Evolutionary conservation across 352 stramenopile species (phyloP).

Genomic region (Labyrinthula sp.): DNA sequence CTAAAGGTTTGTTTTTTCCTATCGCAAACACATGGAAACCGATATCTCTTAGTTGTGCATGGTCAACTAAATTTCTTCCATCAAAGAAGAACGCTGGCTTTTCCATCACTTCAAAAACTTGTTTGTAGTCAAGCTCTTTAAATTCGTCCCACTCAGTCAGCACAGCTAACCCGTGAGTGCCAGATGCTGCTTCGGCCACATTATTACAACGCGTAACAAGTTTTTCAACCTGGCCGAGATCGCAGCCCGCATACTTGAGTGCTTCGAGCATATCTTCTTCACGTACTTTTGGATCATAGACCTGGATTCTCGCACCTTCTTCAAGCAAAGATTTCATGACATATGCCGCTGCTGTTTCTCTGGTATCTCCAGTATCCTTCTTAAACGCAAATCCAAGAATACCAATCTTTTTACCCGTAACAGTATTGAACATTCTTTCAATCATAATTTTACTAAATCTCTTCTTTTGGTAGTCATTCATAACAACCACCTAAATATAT

Average conservation of each 20-base stretch:
- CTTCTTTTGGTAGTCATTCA: constrained; percentile 99
- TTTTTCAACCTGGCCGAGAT: constrained; percentile 57
- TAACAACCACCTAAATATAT: constrained; percentile 92
- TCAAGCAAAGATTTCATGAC: constrained; percentile 85
- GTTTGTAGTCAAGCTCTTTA: constrained; percentile 82
- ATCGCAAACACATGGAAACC: constrained; percentile 96
- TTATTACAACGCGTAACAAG: constrained; percentile 50
- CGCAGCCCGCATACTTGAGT: constrained; percentile 66
- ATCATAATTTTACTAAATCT: constrained; percentile 96
- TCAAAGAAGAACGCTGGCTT: constrained; percentile 99
- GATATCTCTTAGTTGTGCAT: constrained; percentile 68
- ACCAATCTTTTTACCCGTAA: constrained; percentile 98
- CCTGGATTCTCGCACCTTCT: constrained; percentile 74
- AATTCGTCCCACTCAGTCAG: constrained; percentile 99
- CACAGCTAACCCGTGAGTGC: constrained; percentile 69
- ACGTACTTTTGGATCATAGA: constrained; percentile 90
- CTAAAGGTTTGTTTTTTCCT: constrained; percentile 54
- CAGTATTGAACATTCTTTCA: constrained; percentile 93
- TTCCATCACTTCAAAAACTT: constrained; percentile 80
- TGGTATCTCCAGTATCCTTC: constrained; percentile 96
- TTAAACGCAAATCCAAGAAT: constrained; percentile 98
- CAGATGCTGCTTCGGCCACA: constrained; percentile 67
- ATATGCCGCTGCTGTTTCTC: constrained; percentile 88
- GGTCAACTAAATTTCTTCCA: constrained; percentile 85
- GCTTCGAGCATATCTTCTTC: constrained; percentile 71